Percentiles rank a stretch among this genome's conserved stretches.
Evolutionary conservation across 345 rosid species (phyloP).

Genomic region (Alliaria petiolata): DNA sequence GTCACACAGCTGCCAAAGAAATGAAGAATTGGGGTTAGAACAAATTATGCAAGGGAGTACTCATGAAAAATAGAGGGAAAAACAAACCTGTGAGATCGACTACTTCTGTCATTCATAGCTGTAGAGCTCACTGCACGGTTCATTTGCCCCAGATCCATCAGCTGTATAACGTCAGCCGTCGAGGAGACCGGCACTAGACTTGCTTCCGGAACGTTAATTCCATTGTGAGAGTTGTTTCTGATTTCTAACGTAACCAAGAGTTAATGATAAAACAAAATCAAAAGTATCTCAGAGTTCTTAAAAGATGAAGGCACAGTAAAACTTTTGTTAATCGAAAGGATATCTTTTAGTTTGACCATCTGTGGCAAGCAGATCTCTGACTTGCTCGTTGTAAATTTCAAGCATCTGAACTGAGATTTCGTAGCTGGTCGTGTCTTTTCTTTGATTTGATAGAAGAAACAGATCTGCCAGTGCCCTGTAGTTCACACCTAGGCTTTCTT

Average conservation of each 20-base stretch:
- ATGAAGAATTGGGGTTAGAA: background rate
- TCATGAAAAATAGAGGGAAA: background rate
- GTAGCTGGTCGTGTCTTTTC: slow-evolving; percentile 57
- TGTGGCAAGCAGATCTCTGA: slow-evolving; percentile 75
- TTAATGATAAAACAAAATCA: slow-evolving; percentile 38
- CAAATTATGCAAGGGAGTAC: background rate
- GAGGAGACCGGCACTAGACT: slow-evolving; percentile 73
- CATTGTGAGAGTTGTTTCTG: slow-evolving; percentile 79
- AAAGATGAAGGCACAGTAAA: no score
- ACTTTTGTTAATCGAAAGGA: slow-evolving; percentile 39
- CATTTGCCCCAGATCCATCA: slow-evolving; percentile 82
- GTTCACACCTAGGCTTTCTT: slow-evolving; percentile 83
- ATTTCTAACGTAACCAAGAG: slow-evolving; percentile 70
- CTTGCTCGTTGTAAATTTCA: slow-evolving; percentile 97
- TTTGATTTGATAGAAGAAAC: slow-evolving; percentile 64
- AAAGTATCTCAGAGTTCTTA: no score
- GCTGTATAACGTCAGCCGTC: slow-evolving; percentile 66
- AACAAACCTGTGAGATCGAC: slow-evolving; percentile 90
- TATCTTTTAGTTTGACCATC: slow-evolving; percentile 77
- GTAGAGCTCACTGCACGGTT: slow-evolving; percentile 88
- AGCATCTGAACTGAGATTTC: slow-evolving; percentile 92
- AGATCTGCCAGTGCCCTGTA: slow-evolving; percentile 87
- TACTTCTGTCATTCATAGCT: slow-evolving; percentile 92
- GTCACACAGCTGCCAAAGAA: slow-evolving; percentile 71
- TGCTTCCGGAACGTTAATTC: slow-evolving; percentile 94